Conservation (phyloP, 1,284 basidiomycete species). For the Ganoderma leucocontextum region DNA sequence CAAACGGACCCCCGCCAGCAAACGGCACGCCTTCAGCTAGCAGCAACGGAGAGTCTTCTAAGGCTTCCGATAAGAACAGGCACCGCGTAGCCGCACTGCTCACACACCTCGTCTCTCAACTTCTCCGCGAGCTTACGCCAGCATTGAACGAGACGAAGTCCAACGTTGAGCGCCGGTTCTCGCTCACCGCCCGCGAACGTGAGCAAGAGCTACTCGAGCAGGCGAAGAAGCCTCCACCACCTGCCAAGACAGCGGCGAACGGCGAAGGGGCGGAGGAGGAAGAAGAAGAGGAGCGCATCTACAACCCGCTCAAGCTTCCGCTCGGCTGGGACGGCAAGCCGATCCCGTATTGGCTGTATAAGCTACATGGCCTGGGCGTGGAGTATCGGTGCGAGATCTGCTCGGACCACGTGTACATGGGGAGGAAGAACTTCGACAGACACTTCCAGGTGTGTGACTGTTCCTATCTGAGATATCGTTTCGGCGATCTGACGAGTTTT, state of each 20-base stretch:
- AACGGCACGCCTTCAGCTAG: conserved; percentile 29
- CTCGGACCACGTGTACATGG: conserved; percentile 95
- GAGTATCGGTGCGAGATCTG: conserved; percentile 99
- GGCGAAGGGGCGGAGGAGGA: conserved; percentile 78
- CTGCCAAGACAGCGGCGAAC: conserved; percentile 52
- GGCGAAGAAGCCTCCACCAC: conserved; percentile 69
- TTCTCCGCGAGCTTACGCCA: conserved; percentile 73
- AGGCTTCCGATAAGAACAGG: conserved; percentile 61
- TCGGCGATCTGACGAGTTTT: background rate
- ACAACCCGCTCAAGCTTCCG: conserved; percentile 97
- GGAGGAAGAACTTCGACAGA: conserved; percentile 94
- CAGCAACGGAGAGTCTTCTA: conserved; percentile 37
- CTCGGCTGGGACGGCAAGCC: conserved; percentile 99
- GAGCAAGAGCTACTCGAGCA: conserved; percentile 93
- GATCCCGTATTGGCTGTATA: conserved; percentile 99
- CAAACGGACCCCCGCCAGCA: conserved; percentile 61
- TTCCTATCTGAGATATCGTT: background rate
- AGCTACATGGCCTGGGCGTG: conserved; percentile 96
- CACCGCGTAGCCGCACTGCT: conserved; percentile 75
- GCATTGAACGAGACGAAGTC: conserved; percentile 89
- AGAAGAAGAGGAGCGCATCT: conserved; percentile 94
- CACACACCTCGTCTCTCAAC: conserved; percentile 74
- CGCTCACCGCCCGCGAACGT: conserved; percentile 94
- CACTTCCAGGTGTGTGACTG: conserved; percentile 77
- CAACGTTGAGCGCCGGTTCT: conserved; percentile 96